A percentile compares a stretch with the other conserved stretches of the same genome.
phyloP scores from a whole-genome alignment of 192 early-diverging fungal genomes.

The Dissophora ornata region DNA sequence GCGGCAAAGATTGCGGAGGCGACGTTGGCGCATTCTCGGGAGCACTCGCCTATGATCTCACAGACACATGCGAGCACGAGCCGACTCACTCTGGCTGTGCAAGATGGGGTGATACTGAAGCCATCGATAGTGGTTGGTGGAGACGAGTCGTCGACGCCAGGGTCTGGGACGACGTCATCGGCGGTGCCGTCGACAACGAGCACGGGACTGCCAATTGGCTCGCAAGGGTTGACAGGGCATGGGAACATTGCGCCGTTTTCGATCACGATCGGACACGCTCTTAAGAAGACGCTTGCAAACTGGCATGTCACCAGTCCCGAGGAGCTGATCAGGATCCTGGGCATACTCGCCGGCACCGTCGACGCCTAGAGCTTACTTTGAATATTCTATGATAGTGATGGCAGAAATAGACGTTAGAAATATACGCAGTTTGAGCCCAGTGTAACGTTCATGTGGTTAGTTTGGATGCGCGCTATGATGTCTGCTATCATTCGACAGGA shows the following conservation, averaged over 20 bases:
- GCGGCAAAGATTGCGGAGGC: conserved; percentile 36
- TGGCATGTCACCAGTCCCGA: conserved; percentile 84
- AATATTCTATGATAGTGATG: too few relatives aligned
- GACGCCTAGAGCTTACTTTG: conserved; percentile 20
- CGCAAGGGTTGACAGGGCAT: neutral
- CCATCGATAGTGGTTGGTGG: neutral
- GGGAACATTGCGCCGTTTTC: conserved; percentile 25
- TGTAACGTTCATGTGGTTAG: too few relatives aligned
- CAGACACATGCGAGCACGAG: conserved; percentile 5
- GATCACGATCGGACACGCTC: conserved; percentile 82
- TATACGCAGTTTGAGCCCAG: too few relatives aligned
- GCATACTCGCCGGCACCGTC: conserved; percentile 35
- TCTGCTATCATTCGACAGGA: too few relatives aligned
- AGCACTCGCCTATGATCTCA: conserved; percentile 10
- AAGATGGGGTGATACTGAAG: neutral
- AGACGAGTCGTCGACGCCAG: conserved; percentile 63
- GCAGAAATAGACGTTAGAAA: too few relatives aligned
- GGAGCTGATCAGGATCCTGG: conserved; percentile 67
- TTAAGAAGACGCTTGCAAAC: conserved; percentile 87
- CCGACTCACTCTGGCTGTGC: neutral
- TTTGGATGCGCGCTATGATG: too few relatives aligned
- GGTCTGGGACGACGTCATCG: conserved; percentile 11
- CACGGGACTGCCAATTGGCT: neutral
- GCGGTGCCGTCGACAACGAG: neutral
- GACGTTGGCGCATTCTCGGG: conserved; percentile 19